Base-by-base conservation (phyloP, 768 basidiomycete species). In the Tephrocybe rancida region DNA sequence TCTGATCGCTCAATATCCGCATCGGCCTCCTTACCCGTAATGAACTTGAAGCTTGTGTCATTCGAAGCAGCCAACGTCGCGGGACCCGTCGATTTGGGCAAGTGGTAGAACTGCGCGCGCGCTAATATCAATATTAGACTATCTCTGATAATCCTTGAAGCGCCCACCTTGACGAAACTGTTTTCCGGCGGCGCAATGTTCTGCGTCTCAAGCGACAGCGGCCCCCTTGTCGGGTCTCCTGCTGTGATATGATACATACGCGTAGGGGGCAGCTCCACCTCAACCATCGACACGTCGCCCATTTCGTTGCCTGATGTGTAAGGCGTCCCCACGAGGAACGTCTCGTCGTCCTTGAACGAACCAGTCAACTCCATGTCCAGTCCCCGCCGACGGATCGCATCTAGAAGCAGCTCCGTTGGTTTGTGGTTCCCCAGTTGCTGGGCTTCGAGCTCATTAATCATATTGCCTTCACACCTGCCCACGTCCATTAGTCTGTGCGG, bases 401-500 rank as follows among this genome's bases (percentile, higher is more conserved):
- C 60, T 14, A 92, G 72, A 5, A 92, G 74, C 4, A 86, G 68
- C 27, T 77, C 73, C 0, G 86, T 80, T 0, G 90, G 88, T 56
- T 87, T 91, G n/a, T n/a, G n/a, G n/a, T n/a, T n/a, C n/a, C n/a
- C n/a, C n/a, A n/a, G n/a, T n/a, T n/a, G n/a, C 16, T 67, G 59
- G 32, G 70, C 63, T 57, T 88, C 72, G 1, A 92, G 67, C 5
- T 77, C 64, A 44, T 84, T 77, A 38, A 93, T 71, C 58, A 93
- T 76, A 61, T 92, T 93, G 2, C 90, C 90, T 67, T 88, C 83
- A 44, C 62, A 87, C 87, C 73, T 69, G 1, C 87, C 86, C 9
- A 92, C 75, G 0, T 61, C 69, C 70, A 89, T 67, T 4, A 74
- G 67, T 9, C 63, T n/a, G n/a, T n/a, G n/a, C n/a, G n/a, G n/a